Evolutionary conservation across 2,329 filamentous ascomycete genomes (phyloP).

Genomic region (Colletotrichum sansevieriae): DNA sequence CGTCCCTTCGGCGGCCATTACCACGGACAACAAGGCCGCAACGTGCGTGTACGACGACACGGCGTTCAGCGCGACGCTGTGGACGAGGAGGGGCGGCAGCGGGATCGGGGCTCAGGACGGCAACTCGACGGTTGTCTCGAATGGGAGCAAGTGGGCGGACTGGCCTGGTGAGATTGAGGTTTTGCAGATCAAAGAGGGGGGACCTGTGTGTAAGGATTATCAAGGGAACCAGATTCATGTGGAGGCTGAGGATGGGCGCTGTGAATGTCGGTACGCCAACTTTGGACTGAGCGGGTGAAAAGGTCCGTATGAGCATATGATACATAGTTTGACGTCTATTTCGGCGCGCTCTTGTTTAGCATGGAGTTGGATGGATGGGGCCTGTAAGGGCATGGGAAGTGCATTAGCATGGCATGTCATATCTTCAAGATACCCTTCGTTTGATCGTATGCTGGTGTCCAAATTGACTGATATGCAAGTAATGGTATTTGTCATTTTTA

Average conservation of each 20-base stretch:
- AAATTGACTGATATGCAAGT: neutral
- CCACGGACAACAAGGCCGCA: slow-evolving; percentile 57
- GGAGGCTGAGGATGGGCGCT: slow-evolving; percentile 52
- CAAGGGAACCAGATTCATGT: slow-evolving; percentile 54
- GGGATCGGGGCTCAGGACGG: slow-evolving; percentile 39
- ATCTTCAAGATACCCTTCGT: slow-evolving; percentile 11
- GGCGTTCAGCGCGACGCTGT: slow-evolving; percentile 68
- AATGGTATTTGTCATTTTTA: no score
- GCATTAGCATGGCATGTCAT: neutral
- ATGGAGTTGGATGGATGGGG: neutral
- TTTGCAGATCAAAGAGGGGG: slow-evolving; percentile 62
- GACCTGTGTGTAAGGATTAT: slow-evolving; percentile 66
- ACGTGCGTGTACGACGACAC: slow-evolving; percentile 72
- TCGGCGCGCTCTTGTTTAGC: no score
- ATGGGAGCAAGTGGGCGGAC: slow-evolving; percentile 49
- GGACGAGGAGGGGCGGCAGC: slow-evolving; percentile 60
- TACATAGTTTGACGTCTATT: neutral
- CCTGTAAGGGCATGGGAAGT: neutral
- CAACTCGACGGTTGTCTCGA: slow-evolving; percentile 38
- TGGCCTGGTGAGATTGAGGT: slow-evolving; percentile 73
- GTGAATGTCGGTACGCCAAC: slow-evolving; percentile 56
- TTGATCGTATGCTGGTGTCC: neutral
- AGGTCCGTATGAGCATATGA: neutral
- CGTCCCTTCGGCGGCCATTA: slow-evolving; percentile 59
- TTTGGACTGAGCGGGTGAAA: slow-evolving; percentile 43